Base-by-base conservation (phyloP, 495 filamentous ascomycete genomes). In the Stereocaulon alpinum region DNA sequence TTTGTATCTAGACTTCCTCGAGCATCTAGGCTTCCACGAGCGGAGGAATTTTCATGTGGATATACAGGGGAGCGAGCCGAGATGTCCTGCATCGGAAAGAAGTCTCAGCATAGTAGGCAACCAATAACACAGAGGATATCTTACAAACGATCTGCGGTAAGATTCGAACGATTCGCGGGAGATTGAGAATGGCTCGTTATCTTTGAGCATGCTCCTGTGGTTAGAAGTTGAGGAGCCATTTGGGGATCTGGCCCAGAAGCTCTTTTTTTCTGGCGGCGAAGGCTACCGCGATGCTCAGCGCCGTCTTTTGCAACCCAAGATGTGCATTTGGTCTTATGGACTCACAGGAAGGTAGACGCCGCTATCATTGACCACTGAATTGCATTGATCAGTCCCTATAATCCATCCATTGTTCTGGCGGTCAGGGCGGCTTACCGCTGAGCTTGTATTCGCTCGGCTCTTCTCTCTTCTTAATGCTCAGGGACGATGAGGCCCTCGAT, bases 91-190 rank as follows among this genome's bases (percentile, higher is more conserved):
- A 24, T 6, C 43, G 22, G 17, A 45, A 37, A 2, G 32, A n/a
- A 37, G 45, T 20, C 62, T 63, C 18, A 65, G 48, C 27, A 24
- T 55, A 34, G 15, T n/a, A 41, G 40, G 42, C 27, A n/a, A 30
- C 34, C 3, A 44, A 10, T 32, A n/a, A 22, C 34, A 18, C n/a
- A n/a, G 32, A 3, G 27, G 40, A 59, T 24, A 34, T 76, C 86
- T 57, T 80, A 95, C 91, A 75, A 98, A 98, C 59, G 93, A 96
- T 61, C 93, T 85, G 54, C 93, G 82, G 70, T 98, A 98, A 30
- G 92, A 96, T 70, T 98, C 93, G 71, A 97, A 98, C 10, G 91
- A 96, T 73, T 98, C 93, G 64, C 93, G 84, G 34, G 93, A 96
- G 72, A 98, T 98, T 55, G 86, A 89, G 72, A 98, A 98, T 24